These are phyloP conservation scores for Botryotinia globosa DNA, from an alignment of 2,329 filamentous ascomycete genomes.

Conservation along the genomic window DNA sequence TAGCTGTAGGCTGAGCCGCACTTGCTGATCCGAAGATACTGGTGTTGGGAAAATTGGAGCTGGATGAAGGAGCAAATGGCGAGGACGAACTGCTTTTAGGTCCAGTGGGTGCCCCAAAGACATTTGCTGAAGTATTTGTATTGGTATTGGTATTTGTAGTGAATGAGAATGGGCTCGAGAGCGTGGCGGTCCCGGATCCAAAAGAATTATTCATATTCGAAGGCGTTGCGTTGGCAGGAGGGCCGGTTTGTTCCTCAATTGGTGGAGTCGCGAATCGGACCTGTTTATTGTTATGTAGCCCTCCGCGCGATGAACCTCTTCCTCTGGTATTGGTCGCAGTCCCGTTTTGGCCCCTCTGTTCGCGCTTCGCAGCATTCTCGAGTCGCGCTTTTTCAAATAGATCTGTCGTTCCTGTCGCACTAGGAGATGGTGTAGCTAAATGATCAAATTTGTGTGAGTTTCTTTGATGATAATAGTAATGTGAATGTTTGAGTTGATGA, in stretches of 20 bases:
- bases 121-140: constrained; percentile 1
- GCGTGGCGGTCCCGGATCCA: not conserved
- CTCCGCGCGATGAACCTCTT: constrained; percentile 26
- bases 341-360: constrained; percentile 30
- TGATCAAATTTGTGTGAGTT: constrained; percentile 22
- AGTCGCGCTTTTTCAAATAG: constrained; percentile 36
- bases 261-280: constrained; percentile 32
- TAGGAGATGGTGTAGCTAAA: constrained; percentile 22
- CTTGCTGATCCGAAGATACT: constrained; percentile 21
- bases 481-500: constrained; percentile 25
- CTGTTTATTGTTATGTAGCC: constrained; percentile 29
- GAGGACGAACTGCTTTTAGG: constrained; percentile 11
- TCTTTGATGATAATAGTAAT: not conserved
- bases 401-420: constrained; percentile 24
- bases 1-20: constrained; percentile 2
- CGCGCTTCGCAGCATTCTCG: constrained; percentile 38
- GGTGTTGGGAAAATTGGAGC: not conserved
- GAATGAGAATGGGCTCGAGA: constrained; percentile 25
- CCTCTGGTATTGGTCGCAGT: constrained; percentile 29
- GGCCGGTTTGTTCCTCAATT: constrained; percentile 4
- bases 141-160: constrained; percentile 14
- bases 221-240: not conserved
- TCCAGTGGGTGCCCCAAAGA: constrained; percentile 11
- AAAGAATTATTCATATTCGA: constrained; percentile 16
- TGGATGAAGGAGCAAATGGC: constrained; percentile 7